Base-by-base conservation (phyloP, 257 asterid genomes). In the Solanum corneliomulleri region DNA sequence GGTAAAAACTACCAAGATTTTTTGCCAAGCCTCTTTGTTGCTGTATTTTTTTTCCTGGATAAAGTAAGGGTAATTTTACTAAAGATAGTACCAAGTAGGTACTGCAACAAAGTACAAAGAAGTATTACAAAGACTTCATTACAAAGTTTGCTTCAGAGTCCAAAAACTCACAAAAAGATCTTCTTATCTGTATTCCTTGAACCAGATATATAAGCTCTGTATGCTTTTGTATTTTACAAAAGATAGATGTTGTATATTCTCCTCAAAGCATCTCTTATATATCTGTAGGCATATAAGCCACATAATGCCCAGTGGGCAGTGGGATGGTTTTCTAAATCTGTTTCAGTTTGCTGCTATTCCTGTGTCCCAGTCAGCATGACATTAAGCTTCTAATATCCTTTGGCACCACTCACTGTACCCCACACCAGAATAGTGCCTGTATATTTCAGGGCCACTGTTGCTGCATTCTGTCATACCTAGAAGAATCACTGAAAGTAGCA, bases 1-100 rank as follows among this genome's bases (percentile, higher is more conserved):
- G 94, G 98, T 94, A 89, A 87, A 87, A 88, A 87, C n/a, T 18
- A 35, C 64, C 75, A 31, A 37, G 66, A 45, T 13, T 70, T 29
- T 62, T 44, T 18, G 29, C 14, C 66, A 44, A 84, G 41, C 13
- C 64, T 37, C 60, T 84, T 42, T 64, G 37, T 35, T 42, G 81
- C 81, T 85, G 41, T 83, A 69, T 85, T 29, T 82, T 23, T 23
- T 82, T 33, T 18, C 13, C 41, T 0, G 6, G 3, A 56, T 31
- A 47, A 58, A 29, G 72, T 35, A 60, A 66, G 12, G 29, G 29
- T 37, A 45, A 58, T 35, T 62, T 83, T 74, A 74, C 5, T 37
- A 23, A 74, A 37, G 78, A 44, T 71, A 33, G 42, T 16, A 18
- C n/a, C 78, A 8, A 33, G 78, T 33, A 71, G 45, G 78, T 71